Percentiles rank a stretch among this genome's conserved stretches.
These are phyloP conservation scores for Tuber aestivum DNA, from an alignment of 495 filamentous ascomycete genomes.

Conservation along the genomic window DNA sequence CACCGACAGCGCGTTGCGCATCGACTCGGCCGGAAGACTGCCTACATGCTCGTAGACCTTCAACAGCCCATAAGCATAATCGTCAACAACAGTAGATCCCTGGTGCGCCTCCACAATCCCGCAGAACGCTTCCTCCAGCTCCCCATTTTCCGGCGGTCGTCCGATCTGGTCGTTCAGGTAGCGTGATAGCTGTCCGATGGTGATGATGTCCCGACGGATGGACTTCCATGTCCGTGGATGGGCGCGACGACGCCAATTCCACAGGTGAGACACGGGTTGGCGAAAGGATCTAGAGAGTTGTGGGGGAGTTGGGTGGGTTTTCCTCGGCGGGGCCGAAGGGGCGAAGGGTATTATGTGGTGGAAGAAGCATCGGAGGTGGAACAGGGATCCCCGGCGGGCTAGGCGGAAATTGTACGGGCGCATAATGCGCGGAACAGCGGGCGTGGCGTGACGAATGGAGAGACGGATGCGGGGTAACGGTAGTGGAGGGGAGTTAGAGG, in stretches of 20 bases:
- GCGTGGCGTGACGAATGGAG: neutral
- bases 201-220: neutral
- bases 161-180: slow-evolving; percentile 35
- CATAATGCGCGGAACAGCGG: slow-evolving; percentile 19
- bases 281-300: slow-evolving; percentile 10
- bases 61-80: slow-evolving; percentile 28
- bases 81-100: slow-evolving; percentile 17
- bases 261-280: neutral
- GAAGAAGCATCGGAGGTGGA: neutral
- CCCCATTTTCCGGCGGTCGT: slow-evolving; percentile 15
- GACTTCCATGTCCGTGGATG: slow-evolving; percentile 8
- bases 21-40: slow-evolving; percentile 6
- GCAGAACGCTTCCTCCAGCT: slow-evolving; percentile 17
- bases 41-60: slow-evolving; percentile 31
- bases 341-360: neutral
- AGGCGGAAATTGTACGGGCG: slow-evolving; percentile 25
- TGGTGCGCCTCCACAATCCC: slow-evolving; percentile 9
- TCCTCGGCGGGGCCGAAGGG: neutral
- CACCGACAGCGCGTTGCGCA: slow-evolving; percentile 14
- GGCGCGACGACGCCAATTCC: neutral
- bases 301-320: neutral
- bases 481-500: neutral
- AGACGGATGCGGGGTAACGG: neutral
- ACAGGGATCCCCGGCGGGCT: neutral
- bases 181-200: slow-evolving; percentile 24